Conservation (phyloP, 2,329 filamentous ascomycete species). For the Venturia asperata region DNA sequence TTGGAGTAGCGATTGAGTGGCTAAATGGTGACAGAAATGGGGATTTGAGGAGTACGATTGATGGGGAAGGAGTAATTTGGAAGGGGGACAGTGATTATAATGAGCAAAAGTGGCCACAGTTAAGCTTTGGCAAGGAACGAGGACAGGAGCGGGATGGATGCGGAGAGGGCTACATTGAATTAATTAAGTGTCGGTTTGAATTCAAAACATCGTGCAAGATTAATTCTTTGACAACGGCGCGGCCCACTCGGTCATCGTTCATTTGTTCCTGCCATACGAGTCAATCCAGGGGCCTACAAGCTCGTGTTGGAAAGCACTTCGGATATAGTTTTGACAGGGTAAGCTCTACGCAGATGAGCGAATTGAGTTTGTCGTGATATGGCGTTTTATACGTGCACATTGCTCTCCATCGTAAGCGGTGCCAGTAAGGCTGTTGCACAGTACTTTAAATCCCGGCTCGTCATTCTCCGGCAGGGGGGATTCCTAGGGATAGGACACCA, state of each 20-base stretch:
- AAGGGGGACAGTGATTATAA: neutral
- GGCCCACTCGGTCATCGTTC: neutral
- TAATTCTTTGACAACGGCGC: slow-evolving; percentile 2
- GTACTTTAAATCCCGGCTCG: neutral
- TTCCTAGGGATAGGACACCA: neutral
- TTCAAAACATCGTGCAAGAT: neutral
- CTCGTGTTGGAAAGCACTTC: neutral
- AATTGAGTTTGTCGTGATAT: neutral
- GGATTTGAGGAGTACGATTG: neutral
- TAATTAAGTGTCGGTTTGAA: neutral
- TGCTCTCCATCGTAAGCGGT: neutral
- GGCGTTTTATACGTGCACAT: neutral
- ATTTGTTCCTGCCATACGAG: neutral
- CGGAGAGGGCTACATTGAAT: neutral
- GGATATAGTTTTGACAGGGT: neutral
- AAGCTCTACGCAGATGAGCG: too few species aligned
- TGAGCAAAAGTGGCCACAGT: neutral
- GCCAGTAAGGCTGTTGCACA: neutral
- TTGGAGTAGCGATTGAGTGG: neutral
- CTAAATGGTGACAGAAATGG: too few species aligned
- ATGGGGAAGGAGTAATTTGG: neutral
- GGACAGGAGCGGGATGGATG: neutral
- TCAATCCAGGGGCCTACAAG: neutral
- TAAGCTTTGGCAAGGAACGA: neutral
- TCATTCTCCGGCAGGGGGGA: neutral